A percentile compares a stretch with the other conserved stretches of the same genome.
Conservation (phyloP, 441 rosid species). For the Populus hybrid region DNA sequence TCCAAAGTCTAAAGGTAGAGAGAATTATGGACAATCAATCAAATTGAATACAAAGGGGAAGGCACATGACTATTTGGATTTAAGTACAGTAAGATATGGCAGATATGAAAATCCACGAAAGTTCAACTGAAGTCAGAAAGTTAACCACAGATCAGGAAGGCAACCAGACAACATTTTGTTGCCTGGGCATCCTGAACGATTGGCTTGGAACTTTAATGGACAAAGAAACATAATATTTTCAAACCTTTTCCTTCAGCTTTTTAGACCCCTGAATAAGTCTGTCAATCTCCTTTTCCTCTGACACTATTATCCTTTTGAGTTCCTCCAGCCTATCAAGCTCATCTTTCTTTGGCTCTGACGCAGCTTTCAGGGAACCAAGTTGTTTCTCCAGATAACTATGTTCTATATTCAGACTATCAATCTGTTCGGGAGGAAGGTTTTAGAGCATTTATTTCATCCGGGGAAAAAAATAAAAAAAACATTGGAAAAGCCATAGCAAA, state of each 20-base stretch:
- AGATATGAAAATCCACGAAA: conserved; percentile 1
- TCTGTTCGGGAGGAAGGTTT: conserved; percentile 38
- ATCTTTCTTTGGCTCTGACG: conserved; percentile 70
- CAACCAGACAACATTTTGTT: background rate
- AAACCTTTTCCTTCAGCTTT: conserved; percentile 73
- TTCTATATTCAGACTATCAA: conserved; percentile 76
- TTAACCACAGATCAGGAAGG: background rate
- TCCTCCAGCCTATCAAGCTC: conserved; percentile 66
- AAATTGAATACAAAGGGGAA: background rate
- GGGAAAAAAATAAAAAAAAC: conserved; percentile 4
- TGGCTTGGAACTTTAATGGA: conserved; percentile 2
- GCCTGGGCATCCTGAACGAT: conserved; percentile 2
- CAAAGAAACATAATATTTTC: conserved; percentile 16
- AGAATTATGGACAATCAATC: background rate
- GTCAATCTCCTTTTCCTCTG: conserved; percentile 74
- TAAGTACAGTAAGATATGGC: conserved; percentile 3
- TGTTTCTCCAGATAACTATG: conserved; percentile 69
- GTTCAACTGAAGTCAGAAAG: background rate
- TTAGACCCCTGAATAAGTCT: conserved; percentile 68
- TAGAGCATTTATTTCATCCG: conserved; percentile 15
- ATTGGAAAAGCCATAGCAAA: background rate
- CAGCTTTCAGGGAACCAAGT: conserved; percentile 76
- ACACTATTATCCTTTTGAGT: conserved; percentile 51
- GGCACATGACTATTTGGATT: background rate
- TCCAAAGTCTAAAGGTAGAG: conserved; percentile 54